Percentiles rank a stretch among this genome's conserved stretches.
phyloP scores from a whole-genome alignment of 352 stramenopile species.

The Elongisporangium prolatum region DNA sequence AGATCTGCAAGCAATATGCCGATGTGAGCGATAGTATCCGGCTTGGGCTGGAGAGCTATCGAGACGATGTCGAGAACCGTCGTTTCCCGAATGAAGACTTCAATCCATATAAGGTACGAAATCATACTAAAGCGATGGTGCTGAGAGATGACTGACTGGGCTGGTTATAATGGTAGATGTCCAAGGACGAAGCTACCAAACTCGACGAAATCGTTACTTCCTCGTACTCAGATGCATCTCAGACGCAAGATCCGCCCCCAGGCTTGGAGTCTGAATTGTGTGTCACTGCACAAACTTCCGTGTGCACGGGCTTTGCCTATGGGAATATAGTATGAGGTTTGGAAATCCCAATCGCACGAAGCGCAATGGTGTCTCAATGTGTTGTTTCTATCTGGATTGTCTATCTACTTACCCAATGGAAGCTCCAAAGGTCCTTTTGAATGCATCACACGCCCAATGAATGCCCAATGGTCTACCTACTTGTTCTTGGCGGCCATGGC shows the following conservation, averaged over 20 bases:
- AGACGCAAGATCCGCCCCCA: no score
- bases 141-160: neutral
- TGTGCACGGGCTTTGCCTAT: no score
- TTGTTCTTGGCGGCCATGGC: slow-evolving; percentile 79
- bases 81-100: slow-evolving; percentile 93
- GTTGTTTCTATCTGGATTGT: neutral
- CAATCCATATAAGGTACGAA: slow-evolving; percentile 90
- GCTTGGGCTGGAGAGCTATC: slow-evolving; percentile 94
- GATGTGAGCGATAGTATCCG: slow-evolving; percentile 92
- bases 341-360: neutral
- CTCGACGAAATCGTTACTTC: slow-evolving; percentile 49
- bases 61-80: slow-evolving; percentile 93
- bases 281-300: no score
- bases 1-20: slow-evolving; percentile 98
- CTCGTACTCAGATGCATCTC: slow-evolving; percentile 48
- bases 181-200: slow-evolving; percentile 68
- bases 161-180: slow-evolving; percentile 48
- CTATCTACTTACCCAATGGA: neutral
- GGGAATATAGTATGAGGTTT: no score
- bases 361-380: neutral
- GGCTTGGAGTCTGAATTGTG: no score
- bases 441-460: neutral
- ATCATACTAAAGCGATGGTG: neutral
- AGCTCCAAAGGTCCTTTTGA: neutral
- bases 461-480: slow-evolving; percentile 27